Base-by-base conservation (phyloP, 1,139 yeast genomes). In the Dujonia santamariae region DNA sequence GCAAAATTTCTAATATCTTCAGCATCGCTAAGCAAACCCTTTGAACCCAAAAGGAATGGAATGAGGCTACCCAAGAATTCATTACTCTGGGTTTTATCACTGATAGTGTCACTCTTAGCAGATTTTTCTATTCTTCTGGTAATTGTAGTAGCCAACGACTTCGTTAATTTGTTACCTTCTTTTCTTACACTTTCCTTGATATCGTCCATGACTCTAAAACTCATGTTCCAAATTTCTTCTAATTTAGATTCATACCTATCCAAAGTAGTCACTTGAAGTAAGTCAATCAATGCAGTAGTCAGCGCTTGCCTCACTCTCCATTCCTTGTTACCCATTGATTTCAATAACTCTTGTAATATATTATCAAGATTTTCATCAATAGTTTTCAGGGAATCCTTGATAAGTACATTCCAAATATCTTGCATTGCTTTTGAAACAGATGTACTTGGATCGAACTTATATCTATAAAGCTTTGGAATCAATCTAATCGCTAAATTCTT, bases 261-360 rank as follows among this genome's bases (percentile, higher is more conserved):
- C 28, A 77, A 53, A 2, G 80, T 71, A 22, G 75, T 69, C 6
- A 80, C 72, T 45, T 81, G 85, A 12, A 92, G 59, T 23, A 92
- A 58, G 44, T 87, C 92, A 26, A 76, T 66, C 40, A 88, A 58
- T 0, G 92, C 97, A 2, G 77, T 57, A 0, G 94, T 70, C 55
- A 95, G 80, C 0, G 97, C 96, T 54, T 92, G 95, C 46, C 98
- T 75, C 0, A 83, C 87, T 48, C 97, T 72, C 97, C 97, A 92
- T 56, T 92, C 97, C 40, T 82, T 77, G 42, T 79, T 79, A 1
- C 87, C 83, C 83, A 88, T 82, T 15, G 88, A 76, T 6, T 54
- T 56, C 34, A 88, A 55, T 4, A 88, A 60, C 47, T 87, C 97
- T 4, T 67, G 57, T 36, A 85, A 53, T 35, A 92, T 87, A 3